Conservation (phyloP, 2,329 filamentous ascomycete species). For the Cladosporium colombiae region DNA sequence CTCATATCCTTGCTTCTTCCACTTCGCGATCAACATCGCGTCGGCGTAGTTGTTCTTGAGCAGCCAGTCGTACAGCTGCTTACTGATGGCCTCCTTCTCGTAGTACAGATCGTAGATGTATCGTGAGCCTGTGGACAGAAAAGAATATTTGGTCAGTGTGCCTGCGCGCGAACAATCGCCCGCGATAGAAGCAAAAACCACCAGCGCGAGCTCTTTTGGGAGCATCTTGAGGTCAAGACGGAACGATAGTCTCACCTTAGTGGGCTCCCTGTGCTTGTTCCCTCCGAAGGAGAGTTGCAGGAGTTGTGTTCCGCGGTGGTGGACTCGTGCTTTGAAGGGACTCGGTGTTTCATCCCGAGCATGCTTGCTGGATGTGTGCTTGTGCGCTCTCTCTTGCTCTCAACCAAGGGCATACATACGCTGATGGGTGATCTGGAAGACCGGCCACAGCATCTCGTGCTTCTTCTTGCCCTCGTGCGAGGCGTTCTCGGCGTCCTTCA, state of each 20-base stretch:
- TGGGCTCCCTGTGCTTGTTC: constrained; percentile 22
- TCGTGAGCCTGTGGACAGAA: constrained; percentile 56
- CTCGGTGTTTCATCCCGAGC: neutral
- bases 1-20: constrained; percentile 99
- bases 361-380: neutral
- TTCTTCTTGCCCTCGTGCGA: constrained; percentile 77
- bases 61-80: constrained; percentile 90
- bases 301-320: neutral
- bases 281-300: neutral
- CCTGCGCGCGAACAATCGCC: neutral
- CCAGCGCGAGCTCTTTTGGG: constrained; percentile 4
- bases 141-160: constrained; percentile 2
- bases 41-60: constrained; percentile 97
- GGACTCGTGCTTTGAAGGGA: neutral
- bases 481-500: constrained; percentile 93
- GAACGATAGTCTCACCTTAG: constrained; percentile 37
- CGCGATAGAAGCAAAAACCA: constrained; percentile 8
- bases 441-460: constrained; percentile 92
- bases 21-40: constrained; percentile 94
- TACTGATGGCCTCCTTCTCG: constrained; percentile 92
- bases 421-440: constrained; percentile 96
- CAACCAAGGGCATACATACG: constrained; percentile 52
- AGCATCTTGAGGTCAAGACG: constrained; percentile 29
- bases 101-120: constrained; percentile 99
- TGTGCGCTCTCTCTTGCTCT: neutral